Evolutionary conservation across 805 yeast genomes (phyloP).

Genomic region (Priceomyces fermenticarens): DNA sequence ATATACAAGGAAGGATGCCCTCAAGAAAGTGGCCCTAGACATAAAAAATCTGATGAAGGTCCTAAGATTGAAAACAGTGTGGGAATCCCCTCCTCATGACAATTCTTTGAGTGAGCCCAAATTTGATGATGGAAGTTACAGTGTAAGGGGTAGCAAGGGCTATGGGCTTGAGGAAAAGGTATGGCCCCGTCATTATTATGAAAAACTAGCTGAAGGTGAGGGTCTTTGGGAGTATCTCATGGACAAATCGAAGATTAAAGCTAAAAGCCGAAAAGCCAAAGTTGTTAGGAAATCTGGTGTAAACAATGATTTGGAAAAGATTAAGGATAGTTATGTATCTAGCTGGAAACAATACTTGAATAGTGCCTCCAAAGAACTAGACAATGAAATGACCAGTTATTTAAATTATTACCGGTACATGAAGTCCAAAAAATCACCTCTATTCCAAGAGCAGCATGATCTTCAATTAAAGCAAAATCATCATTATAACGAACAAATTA

Average conservation of each 20-base stretch:
- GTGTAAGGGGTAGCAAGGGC: conserved; percentile 26
- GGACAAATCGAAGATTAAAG: conserved; percentile 8
- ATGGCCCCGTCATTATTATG: conserved; percentile 26
- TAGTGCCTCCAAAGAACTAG: conserved; percentile 7
- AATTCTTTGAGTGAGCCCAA: conserved; percentile 8
- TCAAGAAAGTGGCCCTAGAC: conserved; percentile 28
- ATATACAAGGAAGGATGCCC: conserved; percentile 9
- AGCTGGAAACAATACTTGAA: conserved; percentile 11
- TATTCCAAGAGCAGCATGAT: conserved; percentile 9
- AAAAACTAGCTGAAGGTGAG: conserved; percentile 24
- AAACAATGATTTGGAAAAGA: not conserved
- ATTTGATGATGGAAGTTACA: conserved; percentile 26
- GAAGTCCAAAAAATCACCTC: conserved; percentile 7
- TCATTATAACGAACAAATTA: conserved; percentile 11
- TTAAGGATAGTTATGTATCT: conserved; percentile 1
- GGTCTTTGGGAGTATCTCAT: conserved; percentile 34
- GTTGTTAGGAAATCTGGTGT: not conserved
- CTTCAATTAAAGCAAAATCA: conserved; percentile 14
- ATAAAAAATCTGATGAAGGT: conserved; percentile 26
- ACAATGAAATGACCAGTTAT: conserved; percentile 10
- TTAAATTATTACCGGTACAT: conserved; percentile 13
- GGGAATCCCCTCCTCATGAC: conserved; percentile 17
- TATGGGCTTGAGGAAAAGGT: conserved; percentile 25
- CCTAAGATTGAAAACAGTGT: conserved; percentile 22
- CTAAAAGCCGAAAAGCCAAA: conserved; percentile 3